These are phyloP conservation scores for Mucor mucedo DNA, from an alignment of 371 early-diverging fungal species.

Conservation along the genomic window DNA sequence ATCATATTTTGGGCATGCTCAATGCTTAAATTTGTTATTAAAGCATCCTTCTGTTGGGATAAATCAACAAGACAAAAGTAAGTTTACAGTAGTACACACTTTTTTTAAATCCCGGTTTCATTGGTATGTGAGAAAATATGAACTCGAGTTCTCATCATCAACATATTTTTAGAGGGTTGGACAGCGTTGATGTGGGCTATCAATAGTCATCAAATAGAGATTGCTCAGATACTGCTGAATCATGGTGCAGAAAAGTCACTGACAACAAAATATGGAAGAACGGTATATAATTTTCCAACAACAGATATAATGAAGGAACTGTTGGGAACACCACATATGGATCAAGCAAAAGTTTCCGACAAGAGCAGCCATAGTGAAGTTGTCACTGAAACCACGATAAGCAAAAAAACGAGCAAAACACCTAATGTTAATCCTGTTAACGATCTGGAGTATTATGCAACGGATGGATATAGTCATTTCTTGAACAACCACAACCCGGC, in stretches of 20 bases:
- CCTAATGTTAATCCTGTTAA: slow-evolving; percentile 5
- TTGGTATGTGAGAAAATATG: slow-evolving; percentile 1
- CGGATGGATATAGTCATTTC: slow-evolving; percentile 33
- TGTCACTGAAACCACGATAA: neutral
- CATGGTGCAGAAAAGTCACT: slow-evolving; percentile 70
- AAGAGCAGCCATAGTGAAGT: neutral
- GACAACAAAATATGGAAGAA: slow-evolving; percentile 67
- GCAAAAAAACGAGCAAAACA: neutral
- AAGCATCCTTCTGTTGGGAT: slow-evolving; percentile 12
- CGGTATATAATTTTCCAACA: slow-evolving; percentile 71
- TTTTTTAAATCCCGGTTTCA: slow-evolving; percentile 9
- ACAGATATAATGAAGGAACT: slow-evolving; percentile 36
- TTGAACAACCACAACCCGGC: slow-evolving; percentile 23
- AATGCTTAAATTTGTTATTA: slow-evolving; percentile 23
- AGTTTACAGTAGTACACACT: slow-evolving; percentile 12
- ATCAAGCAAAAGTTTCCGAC: neutral
- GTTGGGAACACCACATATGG: slow-evolving; percentile 3
- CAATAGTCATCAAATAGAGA: slow-evolving; percentile 69
- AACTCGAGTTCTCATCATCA: slow-evolving; percentile 6
- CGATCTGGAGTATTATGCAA: slow-evolving; percentile 29
- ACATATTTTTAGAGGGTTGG: slow-evolving; percentile 77
- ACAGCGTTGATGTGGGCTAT: slow-evolving; percentile 93
- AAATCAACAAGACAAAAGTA: slow-evolving; percentile 34
- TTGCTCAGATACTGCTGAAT: slow-evolving; percentile 70
- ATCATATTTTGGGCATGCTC: slow-evolving; percentile 28